Evolutionary conservation across 352 stramenopile genomes (phyloP), one percentile per base, ranked within the genome.

Genomic region (Thalassiosira ordinaria): DNA sequence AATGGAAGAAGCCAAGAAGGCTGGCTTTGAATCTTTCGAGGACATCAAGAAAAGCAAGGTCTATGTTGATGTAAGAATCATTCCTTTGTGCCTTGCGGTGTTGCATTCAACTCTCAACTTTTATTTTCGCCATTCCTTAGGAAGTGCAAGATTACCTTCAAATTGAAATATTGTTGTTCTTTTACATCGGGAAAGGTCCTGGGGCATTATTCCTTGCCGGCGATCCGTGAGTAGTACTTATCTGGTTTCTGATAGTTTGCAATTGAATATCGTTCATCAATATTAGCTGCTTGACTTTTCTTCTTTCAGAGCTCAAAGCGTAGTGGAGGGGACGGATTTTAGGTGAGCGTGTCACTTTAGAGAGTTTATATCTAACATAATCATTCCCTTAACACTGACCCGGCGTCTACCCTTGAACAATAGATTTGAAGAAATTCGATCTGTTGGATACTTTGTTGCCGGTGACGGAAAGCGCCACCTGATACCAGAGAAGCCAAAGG

Each of bases 401-500:
- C n/a, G n/a, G n/a, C n/a, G n/a, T n/a, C n/a, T n/a, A n/a, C n/a
- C n/a, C n/a, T n/a, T n/a, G n/a, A n/a, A n/a, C n/a, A n/a, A n/a
- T 77, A 68, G 84, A 1, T 93, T 93, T 80, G 86, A 93, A 74
- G 88, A 92, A 14, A 55, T 93, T 61, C 69, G 84, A 44, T 70
- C 44, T 2, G 81, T 93, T 11, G 83, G 66, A 1, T 70, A 78
- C 51, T 80, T 78, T 55, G 61, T 90, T 31, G 52, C 62, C 8
- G 73, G 78, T 52, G 53, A 74, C 14, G 46, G 85, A 16, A 44
- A 68, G 14, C 61, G 52, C 13, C 35, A 80, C 20, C 55, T 82
- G 1, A 82, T 90, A n/a, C 77, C 77, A 18, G 35, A 89, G 27
- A 89, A 89, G 26, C 83, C 81, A 41, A 80, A 76, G 61, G 66